A percentile compares a stretch with the other conserved stretches of the same genome.
Evolutionary conservation across 139 green algal species (phyloP).

Genomic region (Coelastrella sp.): DNA sequence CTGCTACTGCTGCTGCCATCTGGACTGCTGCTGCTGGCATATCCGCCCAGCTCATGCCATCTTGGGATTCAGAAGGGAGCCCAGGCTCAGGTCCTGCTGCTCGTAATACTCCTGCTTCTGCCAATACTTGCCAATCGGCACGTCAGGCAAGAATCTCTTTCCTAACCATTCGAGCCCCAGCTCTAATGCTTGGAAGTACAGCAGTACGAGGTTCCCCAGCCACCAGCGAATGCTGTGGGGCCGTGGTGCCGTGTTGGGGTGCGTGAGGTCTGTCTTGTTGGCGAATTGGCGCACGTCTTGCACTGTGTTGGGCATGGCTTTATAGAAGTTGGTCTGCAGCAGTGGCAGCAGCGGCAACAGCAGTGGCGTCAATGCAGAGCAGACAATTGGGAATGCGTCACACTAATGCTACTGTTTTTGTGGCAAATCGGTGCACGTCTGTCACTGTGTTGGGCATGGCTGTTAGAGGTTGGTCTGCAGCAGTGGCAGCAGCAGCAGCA

Average conservation of each 20-base stretch:
- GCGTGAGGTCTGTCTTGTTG: background rate
- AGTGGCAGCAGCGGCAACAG: too few relatives aligned
- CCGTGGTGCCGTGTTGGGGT: background rate
- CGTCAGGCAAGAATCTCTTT: background rate
- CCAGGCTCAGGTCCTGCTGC: background rate
- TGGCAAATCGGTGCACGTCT: too few relatives aligned
- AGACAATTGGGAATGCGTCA: too few relatives aligned
- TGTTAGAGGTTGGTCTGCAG: too few relatives aligned
- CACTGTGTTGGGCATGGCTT: background rate
- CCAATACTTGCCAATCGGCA: background rate
- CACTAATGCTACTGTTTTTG: too few relatives aligned
- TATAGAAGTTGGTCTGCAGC: slow-evolving; percentile 8
- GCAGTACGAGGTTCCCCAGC: background rate
- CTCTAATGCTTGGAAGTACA: background rate
- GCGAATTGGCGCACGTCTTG: background rate
- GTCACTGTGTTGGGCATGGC: too few relatives aligned
- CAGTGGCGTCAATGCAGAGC: too few relatives aligned
- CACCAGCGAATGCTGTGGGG: slow-evolving; percentile 36
- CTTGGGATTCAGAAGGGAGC: background rate
- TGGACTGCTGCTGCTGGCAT: too few relatives aligned
- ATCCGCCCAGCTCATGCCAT: background rate
- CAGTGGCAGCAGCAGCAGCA: too few relatives aligned
- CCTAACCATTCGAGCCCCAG: background rate
- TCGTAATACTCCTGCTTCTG: background rate
- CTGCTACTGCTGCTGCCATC: background rate